Evolutionary conservation across 1,284 basidiomycete genomes (phyloP).

Genomic region (Papiliotrema fonsecae): DNA sequence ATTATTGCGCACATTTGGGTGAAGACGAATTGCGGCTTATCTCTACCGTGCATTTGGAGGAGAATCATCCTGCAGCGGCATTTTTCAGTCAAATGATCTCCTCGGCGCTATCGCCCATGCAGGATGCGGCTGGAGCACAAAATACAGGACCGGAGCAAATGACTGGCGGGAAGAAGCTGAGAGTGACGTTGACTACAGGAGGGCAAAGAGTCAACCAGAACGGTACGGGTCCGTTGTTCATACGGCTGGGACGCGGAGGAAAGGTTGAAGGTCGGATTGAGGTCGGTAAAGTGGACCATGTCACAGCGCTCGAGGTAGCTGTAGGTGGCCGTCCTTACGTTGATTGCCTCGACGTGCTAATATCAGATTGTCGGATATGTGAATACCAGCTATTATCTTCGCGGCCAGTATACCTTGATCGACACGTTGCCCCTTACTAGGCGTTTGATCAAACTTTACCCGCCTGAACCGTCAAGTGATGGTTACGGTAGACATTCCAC

Average conservation of each 20-base stretch:
- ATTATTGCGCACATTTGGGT: conserved; percentile 26
- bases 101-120: conserved; percentile 6
- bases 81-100: conserved; percentile 26
- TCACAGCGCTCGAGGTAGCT: conserved; percentile 22
- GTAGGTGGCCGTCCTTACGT: conserved; percentile 16
- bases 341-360: neutral
- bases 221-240: conserved; percentile 27
- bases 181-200: conserved; percentile 16
- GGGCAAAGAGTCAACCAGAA: conserved; percentile 21
- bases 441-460: conserved; percentile 15
- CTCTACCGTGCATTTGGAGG: conserved; percentile 30
- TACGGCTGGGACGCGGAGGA: conserved; percentile 18
- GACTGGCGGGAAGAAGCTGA: conserved; percentile 28
- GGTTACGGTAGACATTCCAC: no score
- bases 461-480: conserved; percentile 2
- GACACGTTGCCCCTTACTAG: conserved; percentile 30
- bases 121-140: conserved; percentile 1
- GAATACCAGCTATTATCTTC: conserved; percentile 28
- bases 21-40: conserved; percentile 28
- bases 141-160: conserved; percentile 1
- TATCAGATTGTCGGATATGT: conserved; percentile 26
- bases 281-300: conserved; percentile 32
- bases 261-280: conserved; percentile 24
- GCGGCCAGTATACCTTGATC: conserved; percentile 34
- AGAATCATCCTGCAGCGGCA: conserved; percentile 30